Evolutionary conservation across 2,329 filamentous ascomycete genomes (phyloP).

Genomic region (Penicillium sp.): DNA sequence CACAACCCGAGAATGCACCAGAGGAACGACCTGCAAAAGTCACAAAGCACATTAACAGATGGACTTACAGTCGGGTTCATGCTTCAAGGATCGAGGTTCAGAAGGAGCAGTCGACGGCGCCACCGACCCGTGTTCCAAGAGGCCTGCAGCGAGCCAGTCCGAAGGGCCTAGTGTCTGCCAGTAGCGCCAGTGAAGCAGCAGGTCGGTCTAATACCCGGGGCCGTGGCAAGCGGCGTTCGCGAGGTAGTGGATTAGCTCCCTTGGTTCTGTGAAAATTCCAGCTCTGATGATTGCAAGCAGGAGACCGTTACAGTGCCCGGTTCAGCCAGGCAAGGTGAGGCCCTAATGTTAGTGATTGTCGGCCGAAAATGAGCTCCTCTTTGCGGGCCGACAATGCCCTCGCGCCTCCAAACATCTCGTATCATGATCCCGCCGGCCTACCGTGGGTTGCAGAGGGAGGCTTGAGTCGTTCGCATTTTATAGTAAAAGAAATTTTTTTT

Average conservation of each 20-base stretch:
- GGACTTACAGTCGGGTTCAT: constrained; percentile 31
- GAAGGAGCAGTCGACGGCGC: constrained; percentile 8
- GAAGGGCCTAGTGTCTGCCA: constrained; percentile 35
- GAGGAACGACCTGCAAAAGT: constrained; percentile 13
- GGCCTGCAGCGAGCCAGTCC: constrained; percentile 36
- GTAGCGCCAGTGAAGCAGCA: constrained; percentile 22
- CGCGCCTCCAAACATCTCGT: not conserved
- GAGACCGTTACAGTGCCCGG: constrained; percentile 38
- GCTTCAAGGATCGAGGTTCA: constrained; percentile 19
- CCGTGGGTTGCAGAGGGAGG: not conserved
- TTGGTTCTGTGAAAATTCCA: not conserved
- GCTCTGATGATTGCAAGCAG: constrained; percentile 26
- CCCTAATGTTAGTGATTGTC: not conserved
- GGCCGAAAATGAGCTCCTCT: not conserved
- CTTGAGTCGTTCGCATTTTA: not conserved
- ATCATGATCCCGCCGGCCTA: not conserved
- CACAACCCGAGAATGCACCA: constrained; percentile 6
- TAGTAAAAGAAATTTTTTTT: not conserved
- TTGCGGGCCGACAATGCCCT: not conserved
- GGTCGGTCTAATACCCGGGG: constrained; percentile 18
- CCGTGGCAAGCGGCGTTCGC: constrained; percentile 30
- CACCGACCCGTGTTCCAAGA: not conserved
- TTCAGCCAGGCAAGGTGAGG: constrained; percentile 30
- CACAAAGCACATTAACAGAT: constrained; percentile 24
- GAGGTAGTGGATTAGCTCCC: constrained; percentile 29